Conservation (phyloP, 495 filamentous ascomycete species). For the Bathelium albidoporum region DNA sequence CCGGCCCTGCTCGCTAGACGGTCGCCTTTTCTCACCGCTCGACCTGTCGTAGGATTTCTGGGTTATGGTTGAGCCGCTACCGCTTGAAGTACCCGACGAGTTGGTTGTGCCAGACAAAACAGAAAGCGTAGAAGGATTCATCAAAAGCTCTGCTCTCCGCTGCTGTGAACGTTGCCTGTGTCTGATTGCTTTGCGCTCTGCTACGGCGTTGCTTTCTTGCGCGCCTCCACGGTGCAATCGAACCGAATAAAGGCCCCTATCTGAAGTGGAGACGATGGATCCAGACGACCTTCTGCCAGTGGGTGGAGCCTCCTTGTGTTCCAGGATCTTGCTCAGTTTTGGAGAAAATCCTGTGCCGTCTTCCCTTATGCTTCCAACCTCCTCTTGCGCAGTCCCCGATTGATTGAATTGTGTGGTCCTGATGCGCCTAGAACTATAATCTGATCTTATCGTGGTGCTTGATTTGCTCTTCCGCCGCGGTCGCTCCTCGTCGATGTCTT, state of each 20-base stretch:
- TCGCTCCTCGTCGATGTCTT: constrained; percentile 18
- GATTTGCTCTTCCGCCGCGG: constrained; percentile 6
- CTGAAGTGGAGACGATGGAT: constrained; percentile 12
- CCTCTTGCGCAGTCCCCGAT: not conserved
- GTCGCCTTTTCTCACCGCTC: constrained; percentile 9
- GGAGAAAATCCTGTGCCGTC: constrained; percentile 21
- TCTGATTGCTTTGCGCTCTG: constrained; percentile 12
- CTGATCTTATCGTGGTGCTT: not conserved
- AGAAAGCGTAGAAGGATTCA: constrained; percentile 28
- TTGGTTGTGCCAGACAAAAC: constrained; percentile 26
- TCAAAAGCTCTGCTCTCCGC: constrained; percentile 19
- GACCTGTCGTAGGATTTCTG: constrained; percentile 26
- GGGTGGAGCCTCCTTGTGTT: constrained; percentile 19
- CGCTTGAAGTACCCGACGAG: constrained; percentile 26
- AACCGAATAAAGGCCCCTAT: constrained; percentile 6
- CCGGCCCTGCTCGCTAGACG: constrained; percentile 3
- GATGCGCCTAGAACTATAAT: not conserved
- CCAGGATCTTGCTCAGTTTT: constrained; percentile 27
- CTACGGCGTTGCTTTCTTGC: constrained; percentile 14
- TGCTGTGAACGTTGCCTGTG: constrained; percentile 7
- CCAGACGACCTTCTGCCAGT: constrained; percentile 14
- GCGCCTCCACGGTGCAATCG: constrained; percentile 5
- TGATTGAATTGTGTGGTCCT: not conserved
- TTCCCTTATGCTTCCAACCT: not conserved
- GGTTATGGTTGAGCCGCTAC: constrained; percentile 32